A percentile compares a stretch with the other conserved stretches of the same genome.
phyloP scores from a whole-genome alignment of 495 filamentous ascomycete species.

The Talaromyces proteolyticus region DNA sequence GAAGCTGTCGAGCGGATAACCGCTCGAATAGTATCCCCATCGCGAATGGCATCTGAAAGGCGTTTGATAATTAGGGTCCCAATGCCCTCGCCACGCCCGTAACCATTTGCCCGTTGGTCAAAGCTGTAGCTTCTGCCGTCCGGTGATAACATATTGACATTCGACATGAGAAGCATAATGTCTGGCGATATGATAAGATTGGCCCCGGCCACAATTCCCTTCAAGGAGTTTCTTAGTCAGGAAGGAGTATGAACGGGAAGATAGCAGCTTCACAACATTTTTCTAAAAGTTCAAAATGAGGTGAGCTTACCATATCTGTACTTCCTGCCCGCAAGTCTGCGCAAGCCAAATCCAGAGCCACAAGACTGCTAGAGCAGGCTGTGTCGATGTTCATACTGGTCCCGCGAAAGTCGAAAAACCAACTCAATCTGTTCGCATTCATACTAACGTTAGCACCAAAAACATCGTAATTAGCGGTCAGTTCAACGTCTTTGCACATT shows the following conservation, averaged over 20 bases:
- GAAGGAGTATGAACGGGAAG: no score
- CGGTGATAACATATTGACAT: constrained; percentile 15
- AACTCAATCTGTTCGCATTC: constrained; percentile 35
- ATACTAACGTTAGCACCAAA: constrained; percentile 8
- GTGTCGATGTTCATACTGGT: constrained; percentile 41
- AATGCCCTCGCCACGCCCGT: constrained; percentile 39
- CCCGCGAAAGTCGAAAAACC: constrained; percentile 40
- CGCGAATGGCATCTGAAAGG: constrained; percentile 25
- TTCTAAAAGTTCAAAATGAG: constrained; percentile 10
- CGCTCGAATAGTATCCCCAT: constrained; percentile 39
- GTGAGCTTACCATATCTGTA: constrained; percentile 8
- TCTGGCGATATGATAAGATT: constrained; percentile 21
- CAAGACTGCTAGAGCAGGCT: constrained; percentile 40
- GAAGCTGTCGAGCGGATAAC: constrained; percentile 23
- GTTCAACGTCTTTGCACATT: background rate
- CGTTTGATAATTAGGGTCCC: constrained; percentile 34
- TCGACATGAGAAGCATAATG: constrained; percentile 16
- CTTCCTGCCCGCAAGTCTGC: constrained; percentile 30
- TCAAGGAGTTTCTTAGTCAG: background rate
- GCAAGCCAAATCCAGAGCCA: constrained; percentile 31
- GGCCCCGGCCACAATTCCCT: constrained; percentile 10
- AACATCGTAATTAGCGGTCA: background rate
- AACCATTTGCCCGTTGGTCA: constrained; percentile 29
- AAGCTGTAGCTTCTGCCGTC: background rate
- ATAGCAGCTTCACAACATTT: no score